Evolutionary conservation across 345 rosid species (phyloP), one percentile per base, ranked within the genome.

Genomic region (Firmiana major): DNA sequence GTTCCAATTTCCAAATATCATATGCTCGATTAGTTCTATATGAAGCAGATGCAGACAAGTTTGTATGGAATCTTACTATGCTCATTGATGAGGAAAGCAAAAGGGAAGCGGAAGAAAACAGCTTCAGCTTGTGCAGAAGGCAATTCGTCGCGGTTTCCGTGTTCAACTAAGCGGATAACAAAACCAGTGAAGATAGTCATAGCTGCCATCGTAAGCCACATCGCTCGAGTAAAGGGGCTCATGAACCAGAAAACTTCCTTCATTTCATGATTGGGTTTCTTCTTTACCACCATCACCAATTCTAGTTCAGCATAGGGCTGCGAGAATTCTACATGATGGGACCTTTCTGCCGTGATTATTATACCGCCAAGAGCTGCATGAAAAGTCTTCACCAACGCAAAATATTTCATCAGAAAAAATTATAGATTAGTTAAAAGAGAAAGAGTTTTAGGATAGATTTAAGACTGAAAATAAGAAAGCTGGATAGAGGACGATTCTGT

Each of bases 321-420:
- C 5, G 78, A 57, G 49, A 74, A 75, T 13, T 49, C 79, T 13
- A 75, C 75, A 19, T 60, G 34, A 31, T 40, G 40, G 21, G 0
- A 36, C n/a, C 66, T 4, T 3, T 51, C 67, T 16, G 69, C 54
- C 43, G 57, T 71, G 54, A 72, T 81, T 67, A 22, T 13, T 77
- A 73, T 81, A 48, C 73, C 77, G n/a, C 78, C 77, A 11, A 45
- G 10, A 46, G 54, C 80, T 31, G 74, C 79, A 76, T 80, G 77
- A 26, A 36, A 17, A n/a, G 0, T 9, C 74, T 76, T 76, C n/a
- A 31, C 15, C 1, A 43, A 13, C 22, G 6, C n/a, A 62, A 7
- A 53, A 53, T 4, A 51, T 51, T 21, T 51, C 57, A 51, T 53
- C 22, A 53, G 49, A n/a, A n/a, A n/a, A n/a, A n/a, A n/a, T n/a